phyloP scores from a whole-genome alignment of 1,284 basidiomycete species.

The Fomes fomentarius region DNA sequence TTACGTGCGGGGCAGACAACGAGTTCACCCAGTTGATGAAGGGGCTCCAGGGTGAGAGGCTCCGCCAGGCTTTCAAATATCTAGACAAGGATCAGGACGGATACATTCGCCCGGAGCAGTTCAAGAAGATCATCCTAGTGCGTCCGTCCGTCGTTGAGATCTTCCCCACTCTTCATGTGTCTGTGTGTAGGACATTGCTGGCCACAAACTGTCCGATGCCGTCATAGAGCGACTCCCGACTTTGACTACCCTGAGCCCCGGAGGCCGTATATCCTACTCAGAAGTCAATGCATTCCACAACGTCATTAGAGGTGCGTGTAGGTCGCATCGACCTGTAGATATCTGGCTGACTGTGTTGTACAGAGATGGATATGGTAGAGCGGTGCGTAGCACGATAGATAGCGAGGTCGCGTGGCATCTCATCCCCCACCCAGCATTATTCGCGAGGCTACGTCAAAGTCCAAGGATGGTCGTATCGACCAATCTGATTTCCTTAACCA shows the following conservation, averaged over 20 bases:
- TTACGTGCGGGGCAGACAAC: constrained; percentile 59
- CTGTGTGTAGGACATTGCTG: constrained; percentile 78
- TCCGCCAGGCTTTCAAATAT: constrained; percentile 91
- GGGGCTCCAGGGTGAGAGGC: constrained; percentile 92
- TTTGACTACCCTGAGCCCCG: constrained; percentile 83
- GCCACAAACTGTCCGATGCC: constrained; percentile 92
- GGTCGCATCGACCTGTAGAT: constrained; percentile 8
- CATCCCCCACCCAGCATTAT: constrained; percentile 58
- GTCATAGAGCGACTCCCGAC: constrained; percentile 90
- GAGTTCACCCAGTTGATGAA: constrained; percentile 98
- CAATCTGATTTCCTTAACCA: constrained; percentile 82
- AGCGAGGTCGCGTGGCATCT: constrained; percentile 1
- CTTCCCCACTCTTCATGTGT: neutral
- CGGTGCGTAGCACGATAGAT: constrained; percentile 49
- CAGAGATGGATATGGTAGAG: constrained; percentile 96
- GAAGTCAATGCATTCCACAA: constrained; percentile 97
- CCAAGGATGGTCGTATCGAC: constrained; percentile 91
- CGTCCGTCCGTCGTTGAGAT: constrained; percentile 25
- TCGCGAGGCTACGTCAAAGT: constrained; percentile 85
- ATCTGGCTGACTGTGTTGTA: constrained; percentile 14
- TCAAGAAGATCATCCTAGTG: constrained; percentile 91
- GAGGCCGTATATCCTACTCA: constrained; percentile 90
- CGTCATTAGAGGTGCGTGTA: constrained; percentile 70
- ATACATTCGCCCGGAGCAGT: constrained; percentile 90
- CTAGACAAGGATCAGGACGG: constrained; percentile 89